Base-by-base conservation (phyloP, 2,329 filamentous ascomycete genomes). In the Colletotrichum trifolii region DNA sequence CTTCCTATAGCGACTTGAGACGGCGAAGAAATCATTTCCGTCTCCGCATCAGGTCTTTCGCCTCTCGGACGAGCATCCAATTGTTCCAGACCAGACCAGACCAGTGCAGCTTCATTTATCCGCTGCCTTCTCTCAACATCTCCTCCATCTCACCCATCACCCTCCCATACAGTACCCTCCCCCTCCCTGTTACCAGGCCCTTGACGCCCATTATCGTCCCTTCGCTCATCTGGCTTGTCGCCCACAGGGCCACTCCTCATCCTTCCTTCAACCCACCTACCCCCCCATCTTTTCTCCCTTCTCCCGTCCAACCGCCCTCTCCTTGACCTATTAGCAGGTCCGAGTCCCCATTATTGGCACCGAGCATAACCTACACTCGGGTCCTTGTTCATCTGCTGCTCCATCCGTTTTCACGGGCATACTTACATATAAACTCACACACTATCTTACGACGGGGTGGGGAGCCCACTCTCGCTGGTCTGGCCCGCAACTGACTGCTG, bases 361-460 rank as follows among this genome's bases (percentile, higher is more conserved):
- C 39, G 40, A 55, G 52, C 58, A 65, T 62, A 65, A 65, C 55
- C 52, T 53, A 46, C 50, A 33, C 40, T 62, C 4, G 4, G 25
- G 25, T 54, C 58, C 58, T 62, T 56, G 46, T 43, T 52, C 53
- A 35, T 42, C 58, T 25, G 53, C 25, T 57, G 52, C 62, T 65
- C 62, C 58, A 62, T 57, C 47, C 55, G 45, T 40, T 13, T 12
- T 25, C 43, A 40, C 52, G 52, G 54, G 34, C 57, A 40, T 47
- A 54, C 45, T 42, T 50, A 56, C 62, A 57, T 48, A 65, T 65
- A 53, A 65, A 65, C 62, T 65, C 62, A 47, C 25, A 5, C 36
- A 62, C 58, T 52, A 65, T 65, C 52, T 53, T 62, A 65, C 63
- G 47, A 65, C 47, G 47, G 47, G 53, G 63, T 65, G 58, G 63